Evolutionary conservation across 2,329 filamentous ascomycete species (phyloP).

Genomic region (Zarea fungicola): DNA sequence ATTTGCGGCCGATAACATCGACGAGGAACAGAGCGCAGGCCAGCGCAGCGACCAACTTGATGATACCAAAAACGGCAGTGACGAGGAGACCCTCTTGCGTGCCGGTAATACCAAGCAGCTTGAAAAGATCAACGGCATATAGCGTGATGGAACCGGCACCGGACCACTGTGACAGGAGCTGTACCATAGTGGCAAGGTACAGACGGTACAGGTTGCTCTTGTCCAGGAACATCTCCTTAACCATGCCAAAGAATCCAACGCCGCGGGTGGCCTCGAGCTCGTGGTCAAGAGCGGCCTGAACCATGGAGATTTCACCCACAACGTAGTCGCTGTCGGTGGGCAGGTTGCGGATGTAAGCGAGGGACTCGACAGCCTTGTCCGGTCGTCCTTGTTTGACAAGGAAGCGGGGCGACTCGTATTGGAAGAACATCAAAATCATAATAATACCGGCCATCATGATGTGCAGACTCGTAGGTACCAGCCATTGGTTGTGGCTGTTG

Average conservation of each 20-base stretch:
- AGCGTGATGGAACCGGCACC: slow-evolving; percentile 71
- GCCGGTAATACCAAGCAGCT: slow-evolving; percentile 64
- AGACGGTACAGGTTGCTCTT: slow-evolving; percentile 69
- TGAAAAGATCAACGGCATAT: slow-evolving; percentile 70
- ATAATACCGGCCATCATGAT: slow-evolving; percentile 73
- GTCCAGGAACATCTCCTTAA: slow-evolving; percentile 64
- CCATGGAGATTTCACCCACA: slow-evolving; percentile 55
- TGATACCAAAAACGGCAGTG: slow-evolving; percentile 69
- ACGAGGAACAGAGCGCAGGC: slow-evolving; percentile 73
- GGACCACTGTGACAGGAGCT: slow-evolving; percentile 69
- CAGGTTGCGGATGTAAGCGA: slow-evolving; percentile 56
- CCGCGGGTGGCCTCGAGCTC: slow-evolving; percentile 68
- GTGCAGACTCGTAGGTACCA: slow-evolving; percentile 69
- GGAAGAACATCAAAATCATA: slow-evolving; percentile 62
- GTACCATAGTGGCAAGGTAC: slow-evolving; percentile 61
- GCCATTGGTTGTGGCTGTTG: slow-evolving; percentile 46
- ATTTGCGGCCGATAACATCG: slow-evolving; percentile 72
- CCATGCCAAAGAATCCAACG: slow-evolving; percentile 55
- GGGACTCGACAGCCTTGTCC: slow-evolving; percentile 51
- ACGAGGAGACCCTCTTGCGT: slow-evolving; percentile 64
- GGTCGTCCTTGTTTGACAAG: slow-evolving; percentile 59
- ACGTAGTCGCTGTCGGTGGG: slow-evolving; percentile 57
- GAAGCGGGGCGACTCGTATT: slow-evolving; percentile 66
- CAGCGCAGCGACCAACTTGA: slow-evolving; percentile 64
- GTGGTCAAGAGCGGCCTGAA: slow-evolving; percentile 60